These are phyloP conservation scores for Globisporangium radiosum DNA, from an alignment of 352 stramenopile species.

Conservation along the genomic window DNA sequence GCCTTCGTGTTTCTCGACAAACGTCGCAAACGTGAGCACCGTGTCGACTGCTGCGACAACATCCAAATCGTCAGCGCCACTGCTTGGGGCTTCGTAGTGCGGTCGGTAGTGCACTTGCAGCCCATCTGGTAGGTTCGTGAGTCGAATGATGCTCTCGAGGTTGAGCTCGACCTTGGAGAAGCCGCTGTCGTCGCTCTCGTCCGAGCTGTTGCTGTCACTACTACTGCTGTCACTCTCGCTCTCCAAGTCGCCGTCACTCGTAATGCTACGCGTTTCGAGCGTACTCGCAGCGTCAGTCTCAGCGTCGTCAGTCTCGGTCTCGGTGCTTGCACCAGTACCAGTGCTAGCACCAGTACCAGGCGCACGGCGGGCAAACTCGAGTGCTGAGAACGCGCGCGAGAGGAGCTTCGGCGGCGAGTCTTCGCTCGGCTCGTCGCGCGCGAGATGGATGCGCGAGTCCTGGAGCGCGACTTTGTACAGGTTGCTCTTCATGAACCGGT, in stretches of 20 bases:
- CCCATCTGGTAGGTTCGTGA: constrained; percentile 71
- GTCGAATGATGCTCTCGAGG: constrained; percentile 78
- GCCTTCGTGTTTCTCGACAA: constrained; percentile 41
- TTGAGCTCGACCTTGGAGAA: constrained; percentile 65
- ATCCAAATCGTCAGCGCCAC: constrained; percentile 22
- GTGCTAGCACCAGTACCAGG: constrained; percentile 1
- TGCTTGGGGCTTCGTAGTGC: constrained; percentile 48
- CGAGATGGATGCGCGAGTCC: constrained; percentile 60
- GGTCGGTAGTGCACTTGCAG: constrained; percentile 80
- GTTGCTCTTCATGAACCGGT: constrained; percentile 81
- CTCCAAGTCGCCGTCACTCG: constrained; percentile 11
- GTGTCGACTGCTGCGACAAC: constrained; percentile 34
- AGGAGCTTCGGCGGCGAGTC: constrained; percentile 66
- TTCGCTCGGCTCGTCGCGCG: constrained; percentile 48
- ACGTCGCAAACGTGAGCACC: constrained; percentile 69
- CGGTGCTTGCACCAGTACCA: constrained; percentile 1
- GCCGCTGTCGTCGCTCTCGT: constrained; percentile 34
- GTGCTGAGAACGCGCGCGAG: constrained; percentile 47
- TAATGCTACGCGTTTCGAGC: constrained; percentile 5
- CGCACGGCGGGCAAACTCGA: constrained; percentile 19
- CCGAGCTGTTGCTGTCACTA: constrained; percentile 28
- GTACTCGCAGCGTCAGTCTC: constrained; percentile 10
- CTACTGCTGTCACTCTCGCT: constrained; percentile 30
- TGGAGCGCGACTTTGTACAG: constrained; percentile 75
- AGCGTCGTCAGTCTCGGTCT: constrained; percentile 6